A percentile compares a stretch with the other conserved stretches of the same genome.
Evolutionary conservation across 2,329 filamentous ascomycete genomes (phyloP).

Genomic region (Penicillium occitanis): DNA sequence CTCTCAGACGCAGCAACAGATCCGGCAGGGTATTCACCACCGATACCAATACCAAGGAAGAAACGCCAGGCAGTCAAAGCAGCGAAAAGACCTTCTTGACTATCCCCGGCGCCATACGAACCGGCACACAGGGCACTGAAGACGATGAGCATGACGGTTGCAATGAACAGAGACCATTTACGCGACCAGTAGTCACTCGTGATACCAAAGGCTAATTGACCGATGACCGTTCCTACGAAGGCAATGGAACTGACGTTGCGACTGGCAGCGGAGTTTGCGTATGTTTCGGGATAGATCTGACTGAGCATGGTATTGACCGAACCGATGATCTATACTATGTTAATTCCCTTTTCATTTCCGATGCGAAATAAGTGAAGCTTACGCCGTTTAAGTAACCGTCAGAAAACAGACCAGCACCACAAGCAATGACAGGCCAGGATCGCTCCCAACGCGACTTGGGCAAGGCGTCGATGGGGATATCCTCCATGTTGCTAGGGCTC

Average conservation of each 20-base stretch:
- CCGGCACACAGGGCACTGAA: constrained; percentile 79
- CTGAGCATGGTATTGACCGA: constrained; percentile 76
- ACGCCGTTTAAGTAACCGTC: constrained; percentile 92
- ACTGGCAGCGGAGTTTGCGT: constrained; percentile 65
- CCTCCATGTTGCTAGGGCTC: constrained; percentile 24
- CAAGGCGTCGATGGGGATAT: constrained; percentile 29
- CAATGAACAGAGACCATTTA: constrained; percentile 75
- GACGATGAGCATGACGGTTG: constrained; percentile 78
- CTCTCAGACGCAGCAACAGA: constrained; percentile 82
- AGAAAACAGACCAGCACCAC: constrained; percentile 84
- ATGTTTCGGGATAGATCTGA: constrained; percentile 67
- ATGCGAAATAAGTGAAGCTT: constrained; percentile 27
- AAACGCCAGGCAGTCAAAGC: constrained; percentile 81
- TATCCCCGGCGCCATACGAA: constrained; percentile 72
- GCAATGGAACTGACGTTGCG: constrained; percentile 78
- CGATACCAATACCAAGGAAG: constrained; percentile 78
- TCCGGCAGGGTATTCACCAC: constrained; percentile 59
- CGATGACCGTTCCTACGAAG: constrained; percentile 82
- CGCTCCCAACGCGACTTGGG: constrained; percentile 52
- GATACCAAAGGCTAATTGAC: constrained; percentile 77
- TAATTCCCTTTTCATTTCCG: not conserved
- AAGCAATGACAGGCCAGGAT: constrained; percentile 76
- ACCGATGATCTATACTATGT: constrained; percentile 66
- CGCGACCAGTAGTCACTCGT: constrained; percentile 81
- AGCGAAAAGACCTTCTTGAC: constrained; percentile 69